A percentile compares a stretch with the other conserved stretches of the same genome.
These are phyloP conservation scores for Leccinum truebloodii DNA, from an alignment of 768 basidiomycete genomes.

Conservation along the genomic window DNA sequence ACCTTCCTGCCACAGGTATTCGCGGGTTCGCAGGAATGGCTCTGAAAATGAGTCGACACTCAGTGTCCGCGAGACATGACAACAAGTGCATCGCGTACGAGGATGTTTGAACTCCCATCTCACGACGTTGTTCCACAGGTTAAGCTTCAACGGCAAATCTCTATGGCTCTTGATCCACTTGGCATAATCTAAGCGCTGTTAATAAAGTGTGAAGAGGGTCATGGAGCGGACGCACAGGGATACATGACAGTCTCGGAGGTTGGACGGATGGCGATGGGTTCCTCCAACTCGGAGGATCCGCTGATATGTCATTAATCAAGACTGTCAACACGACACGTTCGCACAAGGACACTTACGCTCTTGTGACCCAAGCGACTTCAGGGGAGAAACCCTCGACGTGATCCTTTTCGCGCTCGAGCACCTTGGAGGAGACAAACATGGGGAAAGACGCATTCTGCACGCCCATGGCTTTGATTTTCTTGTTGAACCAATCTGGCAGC, in stretches of 20 bases:
- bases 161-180: conserved; percentile 99
- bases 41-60: conserved; percentile 49
- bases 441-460: conserved; percentile 99
- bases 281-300: conserved; percentile 91
- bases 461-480: conserved; percentile 87
- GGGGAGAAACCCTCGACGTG: conserved; percentile 99
- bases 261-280: conserved; percentile 96
- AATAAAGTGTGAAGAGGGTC: not conserved
- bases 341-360: conserved; percentile 63
- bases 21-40: conserved; percentile 98
- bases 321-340: not conserved
- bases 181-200: conserved; percentile 71
- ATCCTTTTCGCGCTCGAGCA: conserved; percentile 95
- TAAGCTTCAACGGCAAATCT: conserved; percentile 94
- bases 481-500: conserved; percentile 86
- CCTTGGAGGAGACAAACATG: conserved; percentile 93
- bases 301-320: conserved; percentile 39
- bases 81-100: conserved; percentile 50
- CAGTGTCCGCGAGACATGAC: not conserved
- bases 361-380: conserved; percentile 99
- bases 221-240: conserved; percentile 66
- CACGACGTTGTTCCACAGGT: conserved; percentile 99
- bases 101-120: conserved; percentile 99
- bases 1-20: conserved; percentile 99
- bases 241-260: conserved; percentile 99